Evolutionary conservation across 306 rosid genomes (phyloP).

Genomic region (Hippophae tibetana): DNA sequence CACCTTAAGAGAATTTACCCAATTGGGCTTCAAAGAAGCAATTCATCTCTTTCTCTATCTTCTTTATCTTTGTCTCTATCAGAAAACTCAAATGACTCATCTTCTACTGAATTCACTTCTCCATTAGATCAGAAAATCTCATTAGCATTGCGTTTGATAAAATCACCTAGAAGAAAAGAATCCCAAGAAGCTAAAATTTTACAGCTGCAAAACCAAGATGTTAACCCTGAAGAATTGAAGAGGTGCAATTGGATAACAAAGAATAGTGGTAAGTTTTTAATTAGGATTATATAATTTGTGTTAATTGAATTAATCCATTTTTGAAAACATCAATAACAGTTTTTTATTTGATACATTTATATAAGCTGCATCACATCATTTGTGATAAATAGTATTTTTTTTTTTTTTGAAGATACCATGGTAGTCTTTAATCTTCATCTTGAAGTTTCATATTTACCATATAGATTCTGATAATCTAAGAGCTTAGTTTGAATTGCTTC

Average conservation of each 20-base stretch:
- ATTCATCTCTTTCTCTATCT: conserved; percentile 54
- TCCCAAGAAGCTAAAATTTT: conserved; percentile 24
- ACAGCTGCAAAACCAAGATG: conserved; percentile 30
- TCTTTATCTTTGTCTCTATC: conserved; percentile 76
- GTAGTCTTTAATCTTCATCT: too few relatives aligned
- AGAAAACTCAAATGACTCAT: conserved; percentile 82
- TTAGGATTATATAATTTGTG: background rate
- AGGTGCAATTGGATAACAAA: conserved; percentile 89
- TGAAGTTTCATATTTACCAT: too few relatives aligned
- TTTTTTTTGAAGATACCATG: too few relatives aligned
- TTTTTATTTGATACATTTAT: too few relatives aligned
- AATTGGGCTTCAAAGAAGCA: conserved; percentile 76
- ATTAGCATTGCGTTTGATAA: conserved; percentile 55
- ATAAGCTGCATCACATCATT: too few relatives aligned
- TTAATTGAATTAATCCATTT: too few relatives aligned
- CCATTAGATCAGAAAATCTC: conserved; percentile 69
- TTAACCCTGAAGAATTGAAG: conserved; percentile 44
- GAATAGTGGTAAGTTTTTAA: conserved; percentile 47
- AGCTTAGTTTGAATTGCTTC: too few relatives aligned
- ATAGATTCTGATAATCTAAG: too few relatives aligned
- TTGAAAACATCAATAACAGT: too few relatives aligned
- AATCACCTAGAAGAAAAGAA: conserved; percentile 49
- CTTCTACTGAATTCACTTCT: conserved; percentile 49
- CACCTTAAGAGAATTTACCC: conserved; percentile 83
- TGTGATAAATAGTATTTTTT: too few relatives aligned